Evolutionary conservation across 192 early-diverging fungal genomes (phyloP).

Genomic region (Rhizophagus clarus): DNA sequence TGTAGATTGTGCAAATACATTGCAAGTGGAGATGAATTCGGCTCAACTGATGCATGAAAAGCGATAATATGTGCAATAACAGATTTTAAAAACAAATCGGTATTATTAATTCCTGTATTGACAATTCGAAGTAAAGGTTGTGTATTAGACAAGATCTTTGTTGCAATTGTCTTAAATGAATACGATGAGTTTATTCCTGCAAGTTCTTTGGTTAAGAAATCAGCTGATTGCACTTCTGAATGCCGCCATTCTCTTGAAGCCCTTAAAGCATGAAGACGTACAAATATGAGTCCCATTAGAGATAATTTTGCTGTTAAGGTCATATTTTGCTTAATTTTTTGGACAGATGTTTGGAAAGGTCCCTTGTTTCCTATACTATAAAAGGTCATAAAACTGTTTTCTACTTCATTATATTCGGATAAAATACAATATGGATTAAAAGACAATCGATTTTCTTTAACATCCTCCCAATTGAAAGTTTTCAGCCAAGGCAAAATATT

Average conservation of each 20-base stretch:
- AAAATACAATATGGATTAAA: conserved; percentile 23
- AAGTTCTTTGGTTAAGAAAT: conserved; percentile 9
- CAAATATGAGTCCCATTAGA: conserved; percentile 15
- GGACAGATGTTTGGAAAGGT: neutral
- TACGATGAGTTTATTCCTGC: neutral
- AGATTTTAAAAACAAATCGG: conserved; percentile 24
- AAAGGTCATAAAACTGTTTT: neutral
- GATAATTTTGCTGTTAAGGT: neutral
- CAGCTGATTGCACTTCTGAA: neutral
- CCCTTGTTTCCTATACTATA: neutral
- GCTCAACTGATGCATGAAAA: neutral
- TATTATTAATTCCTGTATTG: neutral
- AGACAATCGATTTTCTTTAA: conserved; percentile 9
- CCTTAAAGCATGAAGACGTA: neutral
- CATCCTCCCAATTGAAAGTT: conserved; percentile 9
- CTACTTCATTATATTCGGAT: neutral
- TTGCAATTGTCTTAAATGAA: neutral
- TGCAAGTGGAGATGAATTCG: neutral
- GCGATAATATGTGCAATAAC: conserved; percentile 21
- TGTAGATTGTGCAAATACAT: conserved; percentile 15
- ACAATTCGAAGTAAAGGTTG: conserved; percentile 12
- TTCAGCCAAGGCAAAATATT: conserved; percentile 13
- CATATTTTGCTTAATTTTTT: neutral
- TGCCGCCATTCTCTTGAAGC: conserved; percentile 21
- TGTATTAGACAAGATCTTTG: neutral